These are phyloP conservation scores for Chytriomyces confervae DNA, from an alignment of 192 early-diverging fungal species.

Conservation along the genomic window DNA sequence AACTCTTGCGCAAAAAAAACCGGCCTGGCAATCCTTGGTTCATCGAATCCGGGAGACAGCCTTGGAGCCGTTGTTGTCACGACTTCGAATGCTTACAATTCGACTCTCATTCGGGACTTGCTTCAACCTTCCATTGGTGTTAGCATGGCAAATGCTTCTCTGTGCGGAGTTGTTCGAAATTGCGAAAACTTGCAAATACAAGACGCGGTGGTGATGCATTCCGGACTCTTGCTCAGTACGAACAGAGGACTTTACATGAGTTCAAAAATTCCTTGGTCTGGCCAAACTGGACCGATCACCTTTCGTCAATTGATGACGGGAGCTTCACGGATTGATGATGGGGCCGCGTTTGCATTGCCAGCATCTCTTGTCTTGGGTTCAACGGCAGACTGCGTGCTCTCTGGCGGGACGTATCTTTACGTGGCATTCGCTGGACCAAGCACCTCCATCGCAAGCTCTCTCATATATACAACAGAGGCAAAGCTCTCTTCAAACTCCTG, in stretches of 20 bases:
- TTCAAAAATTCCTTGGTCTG: background rate
- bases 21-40: conserved; percentile 18
- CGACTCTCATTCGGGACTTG: conserved; percentile 5
- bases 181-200: conserved; percentile 10
- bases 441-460: background rate
- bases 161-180: background rate
- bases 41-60: background rate
- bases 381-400: conserved; percentile 2
- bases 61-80: conserved; percentile 12
- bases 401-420: conserved; percentile 1
- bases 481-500: background rate
- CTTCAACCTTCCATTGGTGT: conserved; percentile 9
- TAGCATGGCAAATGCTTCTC: background rate
- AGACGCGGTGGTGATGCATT: conserved; percentile 4
- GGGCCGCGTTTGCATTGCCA: background rate
- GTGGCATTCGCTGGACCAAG: background rate
- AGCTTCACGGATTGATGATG: conserved; percentile 9
- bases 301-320: conserved; percentile 16
- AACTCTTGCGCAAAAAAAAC: conserved; percentile 20
- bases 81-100: background rate
- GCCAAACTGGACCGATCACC: background rate
- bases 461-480: conserved; percentile 24
- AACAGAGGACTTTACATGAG: conserved; percentile 21
- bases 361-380: background rate
- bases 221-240: conserved; percentile 7